These are phyloP conservation scores for Sphaerulina vaccinii DNA, from an alignment of 2,329 filamentous ascomycete species.

Conservation along the genomic window DNA sequence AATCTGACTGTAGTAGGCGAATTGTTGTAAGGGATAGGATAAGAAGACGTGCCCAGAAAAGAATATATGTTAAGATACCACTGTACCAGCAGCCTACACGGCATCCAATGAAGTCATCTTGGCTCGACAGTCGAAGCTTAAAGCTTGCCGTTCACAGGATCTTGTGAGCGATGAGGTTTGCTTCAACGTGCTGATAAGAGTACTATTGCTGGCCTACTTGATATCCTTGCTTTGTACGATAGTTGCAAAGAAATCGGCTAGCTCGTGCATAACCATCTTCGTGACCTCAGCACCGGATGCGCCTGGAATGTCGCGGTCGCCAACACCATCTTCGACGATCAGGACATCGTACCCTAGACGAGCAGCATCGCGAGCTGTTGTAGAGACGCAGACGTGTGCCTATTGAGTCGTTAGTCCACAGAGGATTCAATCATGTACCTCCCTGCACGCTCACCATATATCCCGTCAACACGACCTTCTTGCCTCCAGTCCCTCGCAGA, in stretches of 20 bases:
- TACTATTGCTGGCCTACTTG: conserved; percentile 36
- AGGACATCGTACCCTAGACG: conserved; percentile 65
- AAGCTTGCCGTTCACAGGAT: background rate
- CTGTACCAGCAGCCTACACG: background rate
- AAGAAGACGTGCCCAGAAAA: no score
- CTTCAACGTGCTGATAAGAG: background rate
- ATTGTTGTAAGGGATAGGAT: no score
- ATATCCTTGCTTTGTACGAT: conserved; percentile 55
- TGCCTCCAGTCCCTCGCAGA: conserved; percentile 45
- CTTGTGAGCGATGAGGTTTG: background rate
- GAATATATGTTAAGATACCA: background rate
- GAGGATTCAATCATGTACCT: background rate
- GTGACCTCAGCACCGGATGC: conserved; percentile 56
- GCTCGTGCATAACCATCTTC: conserved; percentile 56
- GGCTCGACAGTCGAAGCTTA: background rate
- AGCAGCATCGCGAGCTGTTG: conserved; percentile 60
- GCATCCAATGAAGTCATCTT: background rate
- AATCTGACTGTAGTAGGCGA: background rate
- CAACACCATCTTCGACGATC: conserved; percentile 61
- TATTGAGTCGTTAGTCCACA: conserved; percentile 24
- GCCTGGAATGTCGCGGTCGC: conserved; percentile 66
- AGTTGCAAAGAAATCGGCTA: conserved; percentile 64
- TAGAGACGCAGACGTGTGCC: conserved; percentile 65
- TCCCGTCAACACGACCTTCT: conserved; percentile 60
- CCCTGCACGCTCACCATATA: conserved; percentile 51